Conservation (phyloP, 2,329 filamentous ascomycete genomes). For the Paecilomyces niveus region DNA sequence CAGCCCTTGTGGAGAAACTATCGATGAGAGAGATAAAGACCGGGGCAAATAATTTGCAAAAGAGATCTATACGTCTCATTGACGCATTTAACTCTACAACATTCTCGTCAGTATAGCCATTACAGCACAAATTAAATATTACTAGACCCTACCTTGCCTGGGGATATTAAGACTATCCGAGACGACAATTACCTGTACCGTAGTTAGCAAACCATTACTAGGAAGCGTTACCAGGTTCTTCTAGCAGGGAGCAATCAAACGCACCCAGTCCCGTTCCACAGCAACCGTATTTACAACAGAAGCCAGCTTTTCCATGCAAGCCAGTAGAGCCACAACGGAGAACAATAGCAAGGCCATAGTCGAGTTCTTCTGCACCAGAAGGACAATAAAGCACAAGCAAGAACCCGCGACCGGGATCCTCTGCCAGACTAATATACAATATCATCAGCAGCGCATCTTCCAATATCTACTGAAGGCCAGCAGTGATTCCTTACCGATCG, state of each 20-base stretch:
- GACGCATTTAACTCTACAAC: slow-evolving; percentile 41
- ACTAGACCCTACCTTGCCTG: slow-evolving; percentile 33
- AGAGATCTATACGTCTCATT: slow-evolving; percentile 52
- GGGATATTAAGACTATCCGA: slow-evolving; percentile 28
- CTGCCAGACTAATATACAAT: slow-evolving; percentile 23
- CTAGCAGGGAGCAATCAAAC: slow-evolving; percentile 1
- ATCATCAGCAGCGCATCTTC: slow-evolving; percentile 1
- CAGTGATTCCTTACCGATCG: slow-evolving; percentile 31
- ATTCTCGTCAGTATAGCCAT: slow-evolving; percentile 5
- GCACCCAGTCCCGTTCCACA: slow-evolving; percentile 63
- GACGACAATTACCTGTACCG: slow-evolving; percentile 21
- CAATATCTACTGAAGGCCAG: not conserved
- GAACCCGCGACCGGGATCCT: slow-evolving; percentile 38
- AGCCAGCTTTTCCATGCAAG: slow-evolving; percentile 62
- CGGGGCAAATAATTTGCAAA: slow-evolving; percentile 51
- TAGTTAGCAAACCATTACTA: not conserved
- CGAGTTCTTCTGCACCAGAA: slow-evolving; percentile 13
- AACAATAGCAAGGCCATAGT: slow-evolving; percentile 18
- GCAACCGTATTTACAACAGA: slow-evolving; percentile 60
- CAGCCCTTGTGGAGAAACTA: slow-evolving; percentile 36
- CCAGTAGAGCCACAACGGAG: slow-evolving; percentile 43
- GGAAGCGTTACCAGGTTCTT: not conserved
- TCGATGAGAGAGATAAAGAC: slow-evolving; percentile 44
- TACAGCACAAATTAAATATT: slow-evolving; percentile 5
- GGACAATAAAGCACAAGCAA: slow-evolving; percentile 40